Base-by-base conservation (phyloP, 2,329 filamentous ascomycete genomes). In the Colletotrichum lupini region DNA sequence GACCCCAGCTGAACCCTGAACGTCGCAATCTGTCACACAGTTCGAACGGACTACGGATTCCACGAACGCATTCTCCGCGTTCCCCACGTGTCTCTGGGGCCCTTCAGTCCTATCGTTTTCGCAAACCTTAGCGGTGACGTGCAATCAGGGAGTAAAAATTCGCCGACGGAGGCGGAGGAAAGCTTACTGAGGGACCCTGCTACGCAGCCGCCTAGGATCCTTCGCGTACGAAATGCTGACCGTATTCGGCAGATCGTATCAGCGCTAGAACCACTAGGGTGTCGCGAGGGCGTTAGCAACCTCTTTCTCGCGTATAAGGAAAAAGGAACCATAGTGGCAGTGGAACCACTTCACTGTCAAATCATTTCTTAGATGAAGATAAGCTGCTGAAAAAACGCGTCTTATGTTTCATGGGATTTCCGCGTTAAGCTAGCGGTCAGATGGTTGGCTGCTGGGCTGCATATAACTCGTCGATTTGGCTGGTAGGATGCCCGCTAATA, bases 181-280 rank as follows among this genome's bases (percentile, higher is more conserved):
- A 42, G 55, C 32, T 67, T 61, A 28, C 37, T 52, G 52, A 58
- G 11, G 32, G 42, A 59, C 35, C 42, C 42, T 49, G 42, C 42
- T 6, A 49, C 42, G 16, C 28, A 4, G 32, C 68, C 56, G 7
- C 42, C 30, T 42, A 7, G 35, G 19, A 28, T 26, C 22, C 28
- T 72, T n/a, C 56, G 26, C n/a, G 28, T 9, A 14, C 68, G 24
- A 68, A 57, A 35, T 67, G 59, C 57, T 57, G 16, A 61, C 68
- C 22, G 2, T 37, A 26, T 52, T 35, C 26, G 63, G 57, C 28
- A 62, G 22, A 57, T 37, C 59, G 6, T 28, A 55, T 70, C 53
- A 60, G 52, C 67, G 55, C 62, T 67, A 61, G 32, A 30, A 14
- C 37, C 26, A 42, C 6, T 42, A 42, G 37, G 16, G 37, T 42